Conservation (phyloP, 1,139 yeast species). For the Magnusiomyces fungicola region DNA sequence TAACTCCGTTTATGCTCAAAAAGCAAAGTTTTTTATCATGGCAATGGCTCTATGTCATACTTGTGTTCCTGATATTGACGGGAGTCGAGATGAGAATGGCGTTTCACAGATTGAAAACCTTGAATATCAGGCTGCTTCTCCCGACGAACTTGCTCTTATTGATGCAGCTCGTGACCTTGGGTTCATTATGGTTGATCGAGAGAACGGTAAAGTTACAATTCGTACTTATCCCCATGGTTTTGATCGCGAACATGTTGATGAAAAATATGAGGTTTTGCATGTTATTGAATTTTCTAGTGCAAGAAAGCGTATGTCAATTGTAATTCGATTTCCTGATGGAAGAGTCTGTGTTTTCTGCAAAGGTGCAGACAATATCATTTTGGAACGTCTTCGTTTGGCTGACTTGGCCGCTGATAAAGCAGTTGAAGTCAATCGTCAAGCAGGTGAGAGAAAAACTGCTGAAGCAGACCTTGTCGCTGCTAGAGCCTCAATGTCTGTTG, state of each 20-base stretch:
- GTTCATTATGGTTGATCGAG: conserved; percentile 65
- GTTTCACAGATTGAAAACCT: conserved; percentile 43
- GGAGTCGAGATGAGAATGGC: conserved; percentile 24
- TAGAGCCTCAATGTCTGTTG: conserved; percentile 34
- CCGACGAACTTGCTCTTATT: conserved; percentile 90
- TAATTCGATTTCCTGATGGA: conserved; percentile 74
- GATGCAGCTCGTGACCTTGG: conserved; percentile 95
- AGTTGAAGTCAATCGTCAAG: conserved; percentile 50
- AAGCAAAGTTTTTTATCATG: conserved; percentile 70
- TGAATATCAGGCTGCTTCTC: conserved; percentile 87
- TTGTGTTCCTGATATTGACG: conserved; percentile 61
- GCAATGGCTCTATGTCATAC: conserved; percentile 84
- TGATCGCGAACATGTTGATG: conserved; percentile 53
- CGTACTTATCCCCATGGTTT: conserved; percentile 85
- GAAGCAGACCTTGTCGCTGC: conserved; percentile 71
- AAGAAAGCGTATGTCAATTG: conserved; percentile 91
- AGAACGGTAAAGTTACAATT: conserved; percentile 50
- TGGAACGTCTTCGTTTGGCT: conserved; percentile 58
- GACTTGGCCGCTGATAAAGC: conserved; percentile 57
- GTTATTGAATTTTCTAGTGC: conserved; percentile 78
- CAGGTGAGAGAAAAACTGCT: conserved; percentile 58
- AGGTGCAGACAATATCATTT: conserved; percentile 92
- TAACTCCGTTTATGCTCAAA: conserved; percentile 56
- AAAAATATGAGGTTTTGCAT: conserved; percentile 67
- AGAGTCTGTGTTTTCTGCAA: conserved; percentile 75